Evolutionary conservation across 1,284 basidiomycete genomes (phyloP).

Genomic region (Puccinia polysora): DNA sequence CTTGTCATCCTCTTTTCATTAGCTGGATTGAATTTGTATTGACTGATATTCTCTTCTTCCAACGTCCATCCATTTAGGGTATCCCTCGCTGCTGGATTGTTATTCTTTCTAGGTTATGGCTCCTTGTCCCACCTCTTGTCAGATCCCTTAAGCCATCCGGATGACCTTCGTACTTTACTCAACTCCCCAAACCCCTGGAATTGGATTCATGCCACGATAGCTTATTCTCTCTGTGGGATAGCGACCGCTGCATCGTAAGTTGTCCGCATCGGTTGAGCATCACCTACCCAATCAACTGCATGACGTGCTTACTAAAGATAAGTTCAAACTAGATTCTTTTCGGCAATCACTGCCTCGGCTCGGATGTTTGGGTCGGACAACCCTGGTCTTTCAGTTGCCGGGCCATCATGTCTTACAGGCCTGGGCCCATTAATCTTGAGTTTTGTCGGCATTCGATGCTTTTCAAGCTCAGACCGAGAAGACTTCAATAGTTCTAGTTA

Average conservation of each 20-base stretch:
- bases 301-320: not conserved
- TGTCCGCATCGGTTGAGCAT: not conserved
- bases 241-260: constrained; percentile 36
- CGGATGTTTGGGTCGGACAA: constrained; percentile 23
- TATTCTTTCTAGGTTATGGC: constrained; percentile 23
- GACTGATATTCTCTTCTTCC: not conserved
- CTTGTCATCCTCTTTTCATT: not conserved
- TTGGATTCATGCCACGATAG: constrained; percentile 13
- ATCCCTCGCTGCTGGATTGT: constrained; percentile 17
- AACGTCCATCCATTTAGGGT: constrained; percentile 12
- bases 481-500: constrained; percentile 25
- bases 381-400: constrained; percentile 32
- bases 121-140: constrained; percentile 5
- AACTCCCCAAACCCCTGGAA: not conserved
- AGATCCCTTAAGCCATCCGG: not conserved
- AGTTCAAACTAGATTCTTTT: constrained; percentile 14
- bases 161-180: not conserved
- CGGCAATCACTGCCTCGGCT: constrained; percentile 35
- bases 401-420: constrained; percentile 21
- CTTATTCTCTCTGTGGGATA: constrained; percentile 31
- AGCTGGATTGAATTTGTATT: not conserved
- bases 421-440: constrained; percentile 24
- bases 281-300: not conserved
- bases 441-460: constrained; percentile 21
- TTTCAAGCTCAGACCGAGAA: constrained; percentile 4